Conservation (phyloP, 2,329 filamentous ascomycete genomes). For the Xylaria sp. region DNA sequence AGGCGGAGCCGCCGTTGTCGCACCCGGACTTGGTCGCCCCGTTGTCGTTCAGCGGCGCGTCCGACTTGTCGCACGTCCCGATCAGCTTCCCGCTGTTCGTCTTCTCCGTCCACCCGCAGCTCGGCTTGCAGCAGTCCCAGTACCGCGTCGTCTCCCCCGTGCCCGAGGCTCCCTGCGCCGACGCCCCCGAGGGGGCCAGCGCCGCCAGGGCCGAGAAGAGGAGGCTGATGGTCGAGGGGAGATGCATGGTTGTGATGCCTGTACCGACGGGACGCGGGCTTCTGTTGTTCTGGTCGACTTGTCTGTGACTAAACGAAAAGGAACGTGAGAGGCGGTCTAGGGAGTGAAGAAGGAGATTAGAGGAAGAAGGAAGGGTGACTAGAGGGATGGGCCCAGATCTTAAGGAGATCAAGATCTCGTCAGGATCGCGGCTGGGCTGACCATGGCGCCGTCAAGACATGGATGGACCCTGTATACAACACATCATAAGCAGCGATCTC, state of each 20-base stretch:
- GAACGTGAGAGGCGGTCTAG: no score
- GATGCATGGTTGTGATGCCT: slow-evolving; percentile 24
- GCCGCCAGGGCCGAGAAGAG: slow-evolving; percentile 14
- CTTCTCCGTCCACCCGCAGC: slow-evolving; percentile 64
- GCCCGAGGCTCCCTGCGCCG: slow-evolving; percentile 33
- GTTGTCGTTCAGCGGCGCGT: slow-evolving; percentile 55
- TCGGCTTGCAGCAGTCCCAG: slow-evolving; percentile 74
- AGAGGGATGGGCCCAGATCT: slow-evolving; percentile 8
- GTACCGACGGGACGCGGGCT: not conserved
- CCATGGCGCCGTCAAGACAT: slow-evolving; percentile 6
- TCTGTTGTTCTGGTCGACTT: not conserved
- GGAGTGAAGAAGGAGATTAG: not conserved
- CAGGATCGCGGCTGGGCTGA: slow-evolving; percentile 2
- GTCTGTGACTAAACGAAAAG: not conserved
- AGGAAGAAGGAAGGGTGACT: slow-evolving; percentile 13
- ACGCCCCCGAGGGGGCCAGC: slow-evolving; percentile 3
- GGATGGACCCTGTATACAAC: slow-evolving; percentile 9
- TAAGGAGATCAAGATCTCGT: slow-evolving; percentile 12
- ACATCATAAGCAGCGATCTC: slow-evolving; percentile 21
- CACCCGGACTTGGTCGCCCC: slow-evolving; percentile 55
- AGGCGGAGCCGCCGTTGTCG: slow-evolving; percentile 56
- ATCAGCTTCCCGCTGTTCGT: slow-evolving; percentile 55
- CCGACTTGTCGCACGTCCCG: slow-evolving; percentile 55
- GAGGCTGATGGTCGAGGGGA: slow-evolving; percentile 22
- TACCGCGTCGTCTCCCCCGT: slow-evolving; percentile 45